These are phyloP conservation scores for Pythium pyrilobum DNA, from an alignment of 352 stramenopile genomes.

Conservation along the genomic window DNA sequence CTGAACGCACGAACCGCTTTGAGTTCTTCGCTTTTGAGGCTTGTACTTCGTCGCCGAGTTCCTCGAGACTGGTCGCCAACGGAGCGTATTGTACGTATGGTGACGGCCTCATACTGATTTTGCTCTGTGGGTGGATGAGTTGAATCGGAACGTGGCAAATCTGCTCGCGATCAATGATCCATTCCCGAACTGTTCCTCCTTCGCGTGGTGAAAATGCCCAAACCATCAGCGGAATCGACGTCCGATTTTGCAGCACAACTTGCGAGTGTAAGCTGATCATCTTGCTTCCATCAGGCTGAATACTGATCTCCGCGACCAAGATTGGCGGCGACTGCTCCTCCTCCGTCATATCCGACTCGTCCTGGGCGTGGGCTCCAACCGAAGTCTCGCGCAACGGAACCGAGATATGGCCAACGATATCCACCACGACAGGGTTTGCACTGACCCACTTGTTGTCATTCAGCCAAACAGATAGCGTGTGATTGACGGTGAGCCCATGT, in stretches of 20 bases:
- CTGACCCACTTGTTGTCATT: constrained; percentile 87
- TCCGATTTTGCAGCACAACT: constrained; percentile 83
- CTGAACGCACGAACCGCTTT: constrained; percentile 77
- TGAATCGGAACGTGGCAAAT: constrained; percentile 78
- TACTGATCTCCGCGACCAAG: constrained; percentile 81
- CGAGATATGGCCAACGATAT: constrained; percentile 83
- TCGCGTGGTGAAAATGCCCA: constrained; percentile 85
- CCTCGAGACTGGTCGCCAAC: constrained; percentile 72
- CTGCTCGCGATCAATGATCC: constrained; percentile 82
- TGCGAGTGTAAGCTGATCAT: constrained; percentile 85
- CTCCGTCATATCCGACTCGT: constrained; percentile 33
- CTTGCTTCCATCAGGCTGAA: constrained; percentile 86
- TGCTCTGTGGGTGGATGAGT: constrained; percentile 82
- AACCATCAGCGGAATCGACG: constrained; percentile 81
- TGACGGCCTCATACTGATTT: constrained; percentile 83
- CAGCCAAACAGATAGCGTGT: constrained; percentile 84
- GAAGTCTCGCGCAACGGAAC: constrained; percentile 63
- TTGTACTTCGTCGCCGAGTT: constrained; percentile 68
- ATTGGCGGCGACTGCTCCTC: constrained; percentile 66
- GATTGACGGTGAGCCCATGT: constrained; percentile 76
- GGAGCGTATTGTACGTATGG: constrained; percentile 83
- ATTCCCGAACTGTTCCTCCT: constrained; percentile 55
- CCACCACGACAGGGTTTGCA: constrained; percentile 78
- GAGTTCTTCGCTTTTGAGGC: constrained; percentile 64
- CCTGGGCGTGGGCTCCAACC: not conserved